phyloP scores from a whole-genome alignment of 257 asterid species.

The Sherardia arvensis region DNA sequence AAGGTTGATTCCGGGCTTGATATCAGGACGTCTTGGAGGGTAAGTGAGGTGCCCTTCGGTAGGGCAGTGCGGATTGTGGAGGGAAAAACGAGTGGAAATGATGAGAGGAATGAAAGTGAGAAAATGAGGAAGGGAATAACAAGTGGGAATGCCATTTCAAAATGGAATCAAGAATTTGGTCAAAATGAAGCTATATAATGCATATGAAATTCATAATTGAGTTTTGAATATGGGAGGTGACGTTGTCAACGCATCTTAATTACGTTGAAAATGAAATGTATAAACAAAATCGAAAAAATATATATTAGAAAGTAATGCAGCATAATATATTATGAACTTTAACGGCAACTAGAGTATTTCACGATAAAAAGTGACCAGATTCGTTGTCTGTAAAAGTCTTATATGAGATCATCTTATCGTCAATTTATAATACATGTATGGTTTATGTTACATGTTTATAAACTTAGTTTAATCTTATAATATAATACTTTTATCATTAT shows the following conservation, averaged over 20 bases:
- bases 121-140: slow-evolving; percentile 6
- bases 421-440: no score
- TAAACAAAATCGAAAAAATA: no score
- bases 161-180: slow-evolving; percentile 2
- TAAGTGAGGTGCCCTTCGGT: slow-evolving; percentile 9
- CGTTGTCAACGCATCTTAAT: neutral
- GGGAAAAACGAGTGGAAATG: slow-evolving; percentile 10
- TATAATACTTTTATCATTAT: no score
- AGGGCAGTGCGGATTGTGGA: neutral
- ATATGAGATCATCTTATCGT: no score
- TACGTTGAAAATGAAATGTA: no score
- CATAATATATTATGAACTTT: no score
- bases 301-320: no score
- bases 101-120: neutral
- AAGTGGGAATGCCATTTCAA: neutral
- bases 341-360: no score
- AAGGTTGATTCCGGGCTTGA: slow-evolving; percentile 17
- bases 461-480: no score
- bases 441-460: no score
- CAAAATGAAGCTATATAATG: neutral
- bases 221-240: neutral
- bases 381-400: no score
- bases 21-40: slow-evolving; percentile 9
- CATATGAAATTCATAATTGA: neutral
- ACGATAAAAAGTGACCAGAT: no score